These are phyloP conservation scores for Barbarea vulgaris DNA, from an alignment of 345 rosid genomes.

Conservation along the genomic window DNA sequence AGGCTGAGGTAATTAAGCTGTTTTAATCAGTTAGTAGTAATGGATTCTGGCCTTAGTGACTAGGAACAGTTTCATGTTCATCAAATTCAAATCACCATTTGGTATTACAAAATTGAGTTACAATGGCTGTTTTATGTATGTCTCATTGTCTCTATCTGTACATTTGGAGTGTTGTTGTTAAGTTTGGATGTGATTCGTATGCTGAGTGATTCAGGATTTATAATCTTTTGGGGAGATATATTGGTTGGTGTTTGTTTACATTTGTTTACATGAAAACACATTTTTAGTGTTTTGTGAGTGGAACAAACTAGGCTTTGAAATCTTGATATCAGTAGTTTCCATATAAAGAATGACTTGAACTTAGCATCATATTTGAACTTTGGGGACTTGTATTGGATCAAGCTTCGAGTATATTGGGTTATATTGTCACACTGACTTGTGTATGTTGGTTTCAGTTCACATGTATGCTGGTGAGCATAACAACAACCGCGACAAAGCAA, in stretches of 20 bases:
- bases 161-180: background rate
- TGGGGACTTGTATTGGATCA: background rate
- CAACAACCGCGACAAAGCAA: background rate
- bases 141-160: background rate
- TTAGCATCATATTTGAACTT: background rate
- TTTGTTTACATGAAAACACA: too few species aligned
- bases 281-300: background rate
- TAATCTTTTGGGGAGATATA: background rate
- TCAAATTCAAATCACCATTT: background rate
- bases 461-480: background rate
- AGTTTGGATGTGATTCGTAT: background rate
- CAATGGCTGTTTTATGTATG: background rate
- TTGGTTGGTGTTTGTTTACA: background rate
- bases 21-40: background rate
- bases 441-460: background rate
- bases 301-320: background rate
- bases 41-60: background rate
- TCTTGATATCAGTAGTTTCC: background rate
- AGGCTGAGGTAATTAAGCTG: background rate
- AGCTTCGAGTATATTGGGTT: background rate
- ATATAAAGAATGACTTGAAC: background rate
- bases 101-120: background rate
- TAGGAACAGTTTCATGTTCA: background rate
- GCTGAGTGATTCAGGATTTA: background rate
- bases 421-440: background rate